These are phyloP conservation scores for Lactarius trivialis DNA, from an alignment of 768 basidiomycete species.

Conservation along the genomic window DNA sequence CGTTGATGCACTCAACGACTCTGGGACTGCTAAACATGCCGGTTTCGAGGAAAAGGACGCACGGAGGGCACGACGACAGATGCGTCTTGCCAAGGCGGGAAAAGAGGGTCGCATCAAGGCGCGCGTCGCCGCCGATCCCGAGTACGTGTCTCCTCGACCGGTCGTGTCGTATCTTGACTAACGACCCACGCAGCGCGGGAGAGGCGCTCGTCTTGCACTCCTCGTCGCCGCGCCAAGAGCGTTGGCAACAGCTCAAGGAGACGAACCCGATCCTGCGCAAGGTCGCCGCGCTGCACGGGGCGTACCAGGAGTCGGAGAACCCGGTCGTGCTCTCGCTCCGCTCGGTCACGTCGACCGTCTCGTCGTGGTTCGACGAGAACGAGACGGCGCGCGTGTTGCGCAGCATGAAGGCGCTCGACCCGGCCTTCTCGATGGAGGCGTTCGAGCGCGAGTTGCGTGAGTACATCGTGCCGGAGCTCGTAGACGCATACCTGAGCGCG, in stretches of 20 bases:
- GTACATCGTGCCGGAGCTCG: constrained; percentile 96
- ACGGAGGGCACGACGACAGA: constrained; percentile 71
- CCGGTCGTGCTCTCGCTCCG: constrained; percentile 78
- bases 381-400: constrained; percentile 95
- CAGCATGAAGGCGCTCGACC: constrained; percentile 83
- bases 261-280: constrained; percentile 69
- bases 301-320: constrained; percentile 91
- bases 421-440: constrained; percentile 73
- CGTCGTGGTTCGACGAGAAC: constrained; percentile 93
- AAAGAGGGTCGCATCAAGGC: constrained; percentile 52
- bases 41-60: constrained; percentile 96
- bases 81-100: constrained; percentile 80
- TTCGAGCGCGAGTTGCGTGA: constrained; percentile 90
- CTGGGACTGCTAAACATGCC: constrained; percentile 86
- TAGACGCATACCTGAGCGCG: constrained; percentile 90
- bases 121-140: constrained; percentile 64
- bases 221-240: constrained; percentile 69
- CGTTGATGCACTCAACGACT: constrained; percentile 90
- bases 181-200: constrained; percentile 61
- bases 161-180: background rate
- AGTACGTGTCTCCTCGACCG: constrained; percentile 48
- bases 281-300: constrained; percentile 51
- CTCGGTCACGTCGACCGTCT: constrained; percentile 76
- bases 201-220: constrained; percentile 79
- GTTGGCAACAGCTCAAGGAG: constrained; percentile 74